phyloP scores from a whole-genome alignment of 257 asterid genomes.

The Solanum virginianum region DNA sequence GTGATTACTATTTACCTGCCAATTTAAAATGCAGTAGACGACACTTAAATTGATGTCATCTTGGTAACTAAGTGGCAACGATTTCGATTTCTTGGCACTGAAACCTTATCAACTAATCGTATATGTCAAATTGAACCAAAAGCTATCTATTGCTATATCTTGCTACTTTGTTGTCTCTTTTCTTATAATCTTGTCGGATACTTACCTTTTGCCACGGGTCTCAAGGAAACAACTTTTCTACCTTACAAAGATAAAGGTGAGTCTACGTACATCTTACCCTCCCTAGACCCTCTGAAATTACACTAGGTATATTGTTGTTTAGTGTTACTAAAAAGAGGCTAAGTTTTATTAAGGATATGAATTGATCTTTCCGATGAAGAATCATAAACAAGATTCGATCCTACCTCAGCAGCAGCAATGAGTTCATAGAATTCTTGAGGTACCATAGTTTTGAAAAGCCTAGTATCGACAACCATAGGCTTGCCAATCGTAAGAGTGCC shows the following conservation, averaged over 20 bases:
- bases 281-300: too few relatives aligned
- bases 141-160: too few relatives aligned
- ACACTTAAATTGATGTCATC: not conserved
- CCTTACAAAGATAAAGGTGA: too few relatives aligned
- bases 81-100: not conserved
- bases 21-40: not conserved
- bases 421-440: constrained; percentile 46
- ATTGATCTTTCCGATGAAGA: not conserved
- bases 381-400: not conserved
- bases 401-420: constrained; percentile 81
- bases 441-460: constrained; percentile 38
- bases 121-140: not conserved
- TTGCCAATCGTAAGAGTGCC: constrained; percentile 82
- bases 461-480: constrained; percentile 54
- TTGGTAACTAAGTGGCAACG: not conserved
- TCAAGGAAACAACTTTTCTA: too few relatives aligned
- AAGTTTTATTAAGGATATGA: not conserved
- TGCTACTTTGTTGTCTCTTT: too few relatives aligned
- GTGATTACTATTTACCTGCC: constrained; percentile 78
- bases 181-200: too few relatives aligned
- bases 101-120: not conserved
- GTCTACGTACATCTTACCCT: too few relatives aligned
- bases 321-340: not conserved
- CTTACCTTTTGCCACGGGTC: too few relatives aligned
- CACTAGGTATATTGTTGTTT: too few relatives aligned